These are phyloP conservation scores for Helotiales sp. DNA, from an alignment of 2,329 filamentous ascomycete species.

Conservation along the genomic window DNA sequence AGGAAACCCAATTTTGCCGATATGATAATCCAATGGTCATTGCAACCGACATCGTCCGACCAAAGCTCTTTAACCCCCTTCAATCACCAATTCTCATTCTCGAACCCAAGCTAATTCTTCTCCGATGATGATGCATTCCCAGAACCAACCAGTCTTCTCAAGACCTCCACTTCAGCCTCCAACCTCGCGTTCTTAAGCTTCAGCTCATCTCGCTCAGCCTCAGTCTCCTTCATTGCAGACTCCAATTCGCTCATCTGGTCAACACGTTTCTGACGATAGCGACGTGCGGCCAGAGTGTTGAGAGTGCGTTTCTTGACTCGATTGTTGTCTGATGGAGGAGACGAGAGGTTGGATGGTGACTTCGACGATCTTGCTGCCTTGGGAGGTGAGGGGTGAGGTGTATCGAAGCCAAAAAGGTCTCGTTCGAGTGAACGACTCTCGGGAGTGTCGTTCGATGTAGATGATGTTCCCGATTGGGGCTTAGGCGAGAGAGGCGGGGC, in stretches of 20 bases:
- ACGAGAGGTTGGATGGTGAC: not conserved
- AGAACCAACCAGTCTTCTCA: conserved; percentile 48
- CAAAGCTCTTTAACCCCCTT: not conserved
- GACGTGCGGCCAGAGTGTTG: conserved; percentile 71
- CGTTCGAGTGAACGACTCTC: not conserved
- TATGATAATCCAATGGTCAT: conserved; percentile 18
- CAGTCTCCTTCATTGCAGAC: conserved; percentile 55
- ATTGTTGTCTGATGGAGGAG: not conserved
- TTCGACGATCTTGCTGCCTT: not conserved
- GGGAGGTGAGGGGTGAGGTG: not conserved
- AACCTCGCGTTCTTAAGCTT: conserved; percentile 61
- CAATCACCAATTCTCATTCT: not conserved
- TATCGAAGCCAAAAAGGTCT: not conserved
- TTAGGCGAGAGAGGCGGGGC: not conserved
- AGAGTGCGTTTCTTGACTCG: conserved; percentile 56
- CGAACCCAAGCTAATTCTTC: not conserved
- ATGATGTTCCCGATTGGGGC: not conserved
- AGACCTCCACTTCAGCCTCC: conserved; percentile 63
- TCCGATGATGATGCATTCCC: not conserved
- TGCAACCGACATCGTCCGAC: conserved; percentile 27
- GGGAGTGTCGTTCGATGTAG: not conserved
- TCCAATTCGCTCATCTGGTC: conserved; percentile 66
- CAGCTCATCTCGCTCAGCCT: conserved; percentile 62
- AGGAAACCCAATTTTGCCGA: conserved; percentile 30
- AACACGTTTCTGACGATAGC: conserved; percentile 69